Evolutionary conservation across 2,329 filamentous ascomycete species (phyloP).

Genomic region (Colletotrichum spaethianum): DNA sequence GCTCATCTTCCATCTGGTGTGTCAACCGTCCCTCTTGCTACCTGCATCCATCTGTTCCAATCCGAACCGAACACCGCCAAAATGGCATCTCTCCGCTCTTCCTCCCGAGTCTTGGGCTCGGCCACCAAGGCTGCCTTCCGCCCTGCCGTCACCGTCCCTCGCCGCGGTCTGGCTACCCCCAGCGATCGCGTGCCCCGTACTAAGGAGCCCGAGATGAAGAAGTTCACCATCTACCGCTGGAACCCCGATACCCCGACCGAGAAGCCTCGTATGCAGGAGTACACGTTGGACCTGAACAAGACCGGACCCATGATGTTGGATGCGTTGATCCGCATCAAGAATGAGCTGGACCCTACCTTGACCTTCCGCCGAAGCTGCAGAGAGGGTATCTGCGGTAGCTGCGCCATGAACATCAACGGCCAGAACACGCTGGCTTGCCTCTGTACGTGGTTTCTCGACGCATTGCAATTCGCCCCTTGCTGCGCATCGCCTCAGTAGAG

Average conservation of each 20-base stretch:
- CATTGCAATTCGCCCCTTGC: background rate
- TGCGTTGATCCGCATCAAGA: constrained; percentile 98
- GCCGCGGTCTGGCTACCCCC: constrained; percentile 69
- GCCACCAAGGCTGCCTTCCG: constrained; percentile 55
- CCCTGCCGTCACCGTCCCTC: constrained; percentile 57
- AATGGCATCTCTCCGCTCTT: constrained; percentile 75
- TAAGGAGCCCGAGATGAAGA: constrained; percentile 83
- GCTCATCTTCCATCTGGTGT: constrained; percentile 3
- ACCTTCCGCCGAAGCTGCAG: constrained; percentile 97
- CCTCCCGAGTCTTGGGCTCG: constrained; percentile 66
- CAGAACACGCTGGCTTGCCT: constrained; percentile 98
- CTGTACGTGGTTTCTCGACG: constrained; percentile 74
- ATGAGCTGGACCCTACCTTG: constrained; percentile 95
- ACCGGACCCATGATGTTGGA: constrained; percentile 99
- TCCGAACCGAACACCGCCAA: constrained; percentile 45
- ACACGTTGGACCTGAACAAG: constrained; percentile 97
- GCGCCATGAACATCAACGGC: constrained; percentile 99
- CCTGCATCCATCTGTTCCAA: constrained; percentile 3
- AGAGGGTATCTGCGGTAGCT: constrained; percentile 98
- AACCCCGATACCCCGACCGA: constrained; percentile 92
- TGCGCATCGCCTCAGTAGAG: background rate
- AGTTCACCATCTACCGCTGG: constrained; percentile 99
- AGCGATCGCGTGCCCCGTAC: constrained; percentile 70
- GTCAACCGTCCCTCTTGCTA: constrained; percentile 3
- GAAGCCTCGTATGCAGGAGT: constrained; percentile 96